phyloP scores from a whole-genome alignment of 2,329 filamentous ascomycete genomes.

The Pseudogymnoascus sp. region DNA sequence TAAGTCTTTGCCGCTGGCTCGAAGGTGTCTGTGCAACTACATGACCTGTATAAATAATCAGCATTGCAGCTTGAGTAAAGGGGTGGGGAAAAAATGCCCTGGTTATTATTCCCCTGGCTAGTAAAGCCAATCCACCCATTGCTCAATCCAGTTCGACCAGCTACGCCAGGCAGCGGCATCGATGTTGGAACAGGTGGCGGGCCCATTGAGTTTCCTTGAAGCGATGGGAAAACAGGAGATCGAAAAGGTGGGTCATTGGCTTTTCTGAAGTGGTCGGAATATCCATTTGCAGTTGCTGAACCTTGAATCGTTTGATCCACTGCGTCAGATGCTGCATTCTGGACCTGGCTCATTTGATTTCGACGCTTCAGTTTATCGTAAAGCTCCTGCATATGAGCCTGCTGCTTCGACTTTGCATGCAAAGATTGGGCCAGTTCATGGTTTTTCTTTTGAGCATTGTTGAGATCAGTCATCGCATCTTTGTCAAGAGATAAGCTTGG shows the following conservation, averaged over 20 bases:
- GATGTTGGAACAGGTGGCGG: background rate
- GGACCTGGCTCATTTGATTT: slow-evolving; percentile 48
- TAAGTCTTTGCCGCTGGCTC: slow-evolving; percentile 26
- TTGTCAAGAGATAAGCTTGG: background rate
- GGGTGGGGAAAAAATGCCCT: background rate
- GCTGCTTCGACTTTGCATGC: slow-evolving; percentile 63
- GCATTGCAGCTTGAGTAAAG: background rate
- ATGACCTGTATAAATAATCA: slow-evolving; percentile 17
- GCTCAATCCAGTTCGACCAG: background rate
- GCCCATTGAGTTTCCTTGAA: background rate
- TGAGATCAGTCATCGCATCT: slow-evolving; percentile 45
- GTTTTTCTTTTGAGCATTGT: slow-evolving; percentile 61
- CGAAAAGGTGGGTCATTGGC: background rate
- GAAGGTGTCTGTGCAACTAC: slow-evolving; percentile 26
- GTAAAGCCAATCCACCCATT: slow-evolving; percentile 1
- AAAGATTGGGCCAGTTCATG: slow-evolving; percentile 61
- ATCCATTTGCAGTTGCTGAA: slow-evolving; percentile 22
- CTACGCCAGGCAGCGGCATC: background rate
- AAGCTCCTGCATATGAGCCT: slow-evolving; percentile 60
- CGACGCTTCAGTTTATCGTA: slow-evolving; percentile 55
- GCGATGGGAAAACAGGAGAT: background rate
- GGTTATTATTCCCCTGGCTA: background rate
- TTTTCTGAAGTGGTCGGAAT: slow-evolving; percentile 21
- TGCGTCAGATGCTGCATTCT: slow-evolving; percentile 47
- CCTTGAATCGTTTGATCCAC: slow-evolving; percentile 36